A percentile compares a stretch with the other conserved stretches of the same genome.
Evolutionary conservation across 108 stramenopile species (phyloP).

Genomic region (Cyclotella cryptica): DNA sequence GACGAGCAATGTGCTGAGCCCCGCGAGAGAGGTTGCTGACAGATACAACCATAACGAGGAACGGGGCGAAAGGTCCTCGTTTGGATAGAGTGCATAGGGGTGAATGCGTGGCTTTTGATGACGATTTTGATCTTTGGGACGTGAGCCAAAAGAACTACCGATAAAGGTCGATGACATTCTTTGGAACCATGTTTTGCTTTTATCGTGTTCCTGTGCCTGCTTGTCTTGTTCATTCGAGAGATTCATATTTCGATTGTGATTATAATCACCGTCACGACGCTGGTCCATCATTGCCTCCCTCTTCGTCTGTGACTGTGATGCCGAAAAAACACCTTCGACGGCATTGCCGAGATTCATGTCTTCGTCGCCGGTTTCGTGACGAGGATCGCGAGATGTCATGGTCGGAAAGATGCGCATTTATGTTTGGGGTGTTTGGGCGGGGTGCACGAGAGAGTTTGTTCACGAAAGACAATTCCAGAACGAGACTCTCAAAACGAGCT

Average conservation of each 20-base stretch:
- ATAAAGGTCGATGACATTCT: neutral
- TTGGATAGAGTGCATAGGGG: slow-evolving; percentile 28
- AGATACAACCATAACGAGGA: slow-evolving; percentile 39
- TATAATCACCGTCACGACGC: too few relatives aligned
- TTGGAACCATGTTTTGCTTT: neutral
- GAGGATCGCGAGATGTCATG: neutral
- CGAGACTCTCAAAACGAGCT: neutral
- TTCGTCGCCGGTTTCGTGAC: neutral
- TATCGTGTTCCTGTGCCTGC: too few relatives aligned
- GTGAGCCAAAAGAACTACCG: too few relatives aligned
- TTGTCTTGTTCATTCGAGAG: too few relatives aligned
- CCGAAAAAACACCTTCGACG: neutral
- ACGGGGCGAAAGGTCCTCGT: slow-evolving; percentile 41
- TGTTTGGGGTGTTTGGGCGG: neutral
- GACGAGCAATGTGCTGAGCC: slow-evolving; percentile 21
- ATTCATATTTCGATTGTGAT: too few relatives aligned
- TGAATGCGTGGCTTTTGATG: slow-evolving; percentile 2
- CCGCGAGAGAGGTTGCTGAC: slow-evolving; percentile 27
- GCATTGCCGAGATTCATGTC: neutral
- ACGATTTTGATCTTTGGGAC: neutral
- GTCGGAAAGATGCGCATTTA: neutral
- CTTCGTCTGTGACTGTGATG: too few relatives aligned
- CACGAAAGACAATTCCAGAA: neutral
- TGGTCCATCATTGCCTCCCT: too few relatives aligned
- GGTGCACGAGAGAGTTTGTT: neutral